A percentile compares a stretch with the other conserved stretches of the same genome.
Evolutionary conservation across 1,284 basidiomycete genomes (phyloP).

Genomic region (Malassezia arunalokei): DNA sequence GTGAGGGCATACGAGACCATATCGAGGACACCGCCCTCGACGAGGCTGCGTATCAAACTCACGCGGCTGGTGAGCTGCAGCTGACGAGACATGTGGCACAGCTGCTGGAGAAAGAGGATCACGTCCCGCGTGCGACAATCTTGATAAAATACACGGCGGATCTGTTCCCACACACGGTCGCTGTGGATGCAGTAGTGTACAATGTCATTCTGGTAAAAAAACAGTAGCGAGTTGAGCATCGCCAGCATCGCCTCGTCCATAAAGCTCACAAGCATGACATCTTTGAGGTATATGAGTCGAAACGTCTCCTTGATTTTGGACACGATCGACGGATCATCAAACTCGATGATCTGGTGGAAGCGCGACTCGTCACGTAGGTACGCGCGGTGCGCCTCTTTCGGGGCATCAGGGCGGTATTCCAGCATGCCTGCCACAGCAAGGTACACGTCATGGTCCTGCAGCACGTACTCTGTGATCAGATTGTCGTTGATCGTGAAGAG

Average conservation of each 20-base stretch:
- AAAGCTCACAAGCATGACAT: slow-evolving; percentile 85
- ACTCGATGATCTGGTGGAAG: slow-evolving; percentile 51
- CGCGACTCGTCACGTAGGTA: slow-evolving; percentile 69
- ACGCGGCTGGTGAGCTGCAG: slow-evolving; percentile 78
- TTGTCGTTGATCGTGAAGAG: slow-evolving; percentile 95
- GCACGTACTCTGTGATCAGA: slow-evolving; percentile 81
- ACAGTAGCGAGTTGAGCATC: slow-evolving; percentile 89
- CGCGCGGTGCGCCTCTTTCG: slow-evolving; percentile 91
- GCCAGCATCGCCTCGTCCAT: slow-evolving; percentile 95
- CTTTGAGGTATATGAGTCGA: slow-evolving; percentile 88
- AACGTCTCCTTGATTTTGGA: slow-evolving; percentile 83
- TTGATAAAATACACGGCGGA: slow-evolving; percentile 59
- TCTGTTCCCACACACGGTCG: slow-evolving; percentile 60
- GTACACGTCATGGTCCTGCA: slow-evolving; percentile 82
- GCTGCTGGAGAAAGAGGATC: slow-evolving; percentile 69
- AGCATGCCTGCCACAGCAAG: slow-evolving; percentile 81
- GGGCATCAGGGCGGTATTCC: slow-evolving; percentile 97
- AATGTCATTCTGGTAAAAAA: slow-evolving; percentile 98
- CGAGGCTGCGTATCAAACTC: slow-evolving; percentile 72
- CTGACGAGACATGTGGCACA: slow-evolving; percentile 90
- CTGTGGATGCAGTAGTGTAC: slow-evolving; percentile 77
- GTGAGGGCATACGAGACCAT: slow-evolving; percentile 64
- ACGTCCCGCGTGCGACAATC: slow-evolving; percentile 17
- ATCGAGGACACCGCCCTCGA: slow-evolving; percentile 75
- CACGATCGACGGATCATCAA: slow-evolving; percentile 35